These are phyloP conservation scores for Pestalotiopsis sp. DNA, from an alignment of 2,329 filamentous ascomycete species.

Conservation along the genomic window DNA sequence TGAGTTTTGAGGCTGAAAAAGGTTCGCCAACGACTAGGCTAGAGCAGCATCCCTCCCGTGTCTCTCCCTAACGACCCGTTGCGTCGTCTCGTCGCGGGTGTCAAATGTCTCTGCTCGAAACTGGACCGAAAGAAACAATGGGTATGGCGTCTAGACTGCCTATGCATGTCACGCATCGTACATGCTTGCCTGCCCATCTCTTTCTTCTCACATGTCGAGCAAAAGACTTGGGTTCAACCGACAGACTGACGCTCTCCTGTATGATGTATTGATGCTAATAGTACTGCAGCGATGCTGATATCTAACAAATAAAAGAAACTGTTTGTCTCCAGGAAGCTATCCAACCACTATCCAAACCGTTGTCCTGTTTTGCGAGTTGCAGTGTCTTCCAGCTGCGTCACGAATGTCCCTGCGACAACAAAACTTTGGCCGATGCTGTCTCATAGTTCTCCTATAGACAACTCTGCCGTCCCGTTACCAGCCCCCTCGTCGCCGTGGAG, in stretches of 20 bases:
- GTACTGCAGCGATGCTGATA: background rate
- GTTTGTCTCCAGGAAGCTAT: background rate
- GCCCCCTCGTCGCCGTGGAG: background rate
- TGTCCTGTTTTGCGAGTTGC: background rate
- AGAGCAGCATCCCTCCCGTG: background rate
- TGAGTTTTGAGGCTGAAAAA: background rate
- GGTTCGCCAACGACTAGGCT: background rate
- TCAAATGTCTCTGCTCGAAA: background rate
- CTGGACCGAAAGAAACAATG: background rate
- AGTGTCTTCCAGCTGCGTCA: background rate
- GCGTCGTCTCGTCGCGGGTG: background rate
- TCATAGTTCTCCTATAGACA: conserved; percentile 3
- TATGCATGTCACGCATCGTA: background rate
- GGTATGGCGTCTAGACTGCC: background rate
- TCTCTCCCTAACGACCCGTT: background rate
- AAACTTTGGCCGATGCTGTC: background rate
- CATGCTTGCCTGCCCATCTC: background rate
- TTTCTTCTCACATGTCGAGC: background rate
- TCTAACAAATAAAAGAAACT: background rate
- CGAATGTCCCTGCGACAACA: too few relatives aligned
- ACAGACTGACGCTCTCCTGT: background rate
- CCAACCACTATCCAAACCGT: background rate
- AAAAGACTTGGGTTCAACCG: background rate
- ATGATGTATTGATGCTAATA: background rate
- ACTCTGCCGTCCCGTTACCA: background rate